Evolutionary conservation across 2,329 filamentous ascomycete genomes (phyloP).

Genomic region (Pezizomycotina sp.): DNA sequence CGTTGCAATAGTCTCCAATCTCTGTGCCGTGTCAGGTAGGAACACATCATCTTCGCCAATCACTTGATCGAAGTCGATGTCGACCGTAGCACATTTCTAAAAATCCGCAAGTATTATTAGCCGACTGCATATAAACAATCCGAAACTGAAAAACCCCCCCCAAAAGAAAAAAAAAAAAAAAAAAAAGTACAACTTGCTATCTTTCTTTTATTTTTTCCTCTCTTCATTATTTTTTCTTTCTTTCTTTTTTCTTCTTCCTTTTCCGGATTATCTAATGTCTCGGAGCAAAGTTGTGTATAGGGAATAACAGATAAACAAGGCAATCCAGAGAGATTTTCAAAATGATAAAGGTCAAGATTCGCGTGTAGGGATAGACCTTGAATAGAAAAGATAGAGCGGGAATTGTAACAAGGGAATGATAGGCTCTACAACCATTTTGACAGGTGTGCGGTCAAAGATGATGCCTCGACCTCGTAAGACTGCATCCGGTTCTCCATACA

Average conservation of each 20-base stretch:
- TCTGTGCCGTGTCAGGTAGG: slow-evolving; percentile 59
- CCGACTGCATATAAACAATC: slow-evolving; percentile 2
- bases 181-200: background rate
- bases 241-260: background rate
- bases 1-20: slow-evolving; percentile 69
- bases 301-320: too few species aligned
- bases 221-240: background rate
- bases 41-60: slow-evolving; percentile 58
- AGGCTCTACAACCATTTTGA: slow-evolving; percentile 32
- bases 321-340: too few species aligned
- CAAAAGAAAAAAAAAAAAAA: background rate
- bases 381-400: slow-evolving; percentile 25
- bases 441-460: slow-evolving; percentile 24
- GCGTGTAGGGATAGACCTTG: background rate
- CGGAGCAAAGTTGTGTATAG: background rate
- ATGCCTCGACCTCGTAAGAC: slow-evolving; percentile 23
- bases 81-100: slow-evolving; percentile 81
- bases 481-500: slow-evolving; percentile 24
- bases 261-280: background rate
- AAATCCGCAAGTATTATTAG: slow-evolving; percentile 13
- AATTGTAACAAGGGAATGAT: slow-evolving; percentile 35
- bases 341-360: background rate
- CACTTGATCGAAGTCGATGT: slow-evolving; percentile 81
- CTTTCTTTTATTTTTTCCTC: background rate
- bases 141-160: background rate